phyloP scores from a whole-genome alignment of 805 yeast genomes.

The Yamadazyma kitorensis region DNA sequence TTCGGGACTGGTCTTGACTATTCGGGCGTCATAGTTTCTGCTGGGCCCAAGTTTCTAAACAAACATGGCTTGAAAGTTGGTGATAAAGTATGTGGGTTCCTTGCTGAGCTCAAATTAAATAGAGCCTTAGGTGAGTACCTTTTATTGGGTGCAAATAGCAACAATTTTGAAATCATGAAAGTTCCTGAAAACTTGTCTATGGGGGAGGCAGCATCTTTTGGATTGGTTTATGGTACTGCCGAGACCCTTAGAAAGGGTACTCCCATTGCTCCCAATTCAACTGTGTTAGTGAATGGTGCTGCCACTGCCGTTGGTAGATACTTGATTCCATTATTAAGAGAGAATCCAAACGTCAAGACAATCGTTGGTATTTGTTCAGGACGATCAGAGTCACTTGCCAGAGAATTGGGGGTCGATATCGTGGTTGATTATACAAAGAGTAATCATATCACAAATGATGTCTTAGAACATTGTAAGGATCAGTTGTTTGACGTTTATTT shows the following conservation, averaged over 20 bases:
- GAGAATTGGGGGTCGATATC: constrained; percentile 55
- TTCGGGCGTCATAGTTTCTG: constrained; percentile 30
- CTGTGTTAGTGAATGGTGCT: constrained; percentile 68
- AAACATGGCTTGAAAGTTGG: constrained; percentile 21
- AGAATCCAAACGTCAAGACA: constrained; percentile 34
- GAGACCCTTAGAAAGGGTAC: constrained; percentile 31
- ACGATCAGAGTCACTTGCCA: constrained; percentile 42
- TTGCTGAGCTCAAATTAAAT: constrained; percentile 9
- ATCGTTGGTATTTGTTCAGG: constrained; percentile 59
- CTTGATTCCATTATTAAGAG: constrained; percentile 55
- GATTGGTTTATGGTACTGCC: constrained; percentile 67
- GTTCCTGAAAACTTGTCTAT: constrained; percentile 46
- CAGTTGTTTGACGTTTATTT: constrained; percentile 55
- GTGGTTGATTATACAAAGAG: constrained; percentile 55
- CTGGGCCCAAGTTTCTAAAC: constrained; percentile 24
- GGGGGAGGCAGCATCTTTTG: constrained; percentile 64
- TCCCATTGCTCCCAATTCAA: constrained; percentile 38
- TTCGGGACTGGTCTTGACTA: constrained; percentile 32
- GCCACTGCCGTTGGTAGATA: constrained; percentile 66
- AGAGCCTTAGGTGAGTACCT: constrained; percentile 52
- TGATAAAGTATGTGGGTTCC: constrained; percentile 29
- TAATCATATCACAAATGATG: constrained; percentile 26
- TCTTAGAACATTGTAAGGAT: constrained; percentile 31
- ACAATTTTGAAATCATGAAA: constrained; percentile 6
- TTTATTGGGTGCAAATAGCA: constrained; percentile 29